phyloP scores from a whole-genome alignment of 108 stramenopile genomes.

The Fragilariopsis cylindrus region DNA sequence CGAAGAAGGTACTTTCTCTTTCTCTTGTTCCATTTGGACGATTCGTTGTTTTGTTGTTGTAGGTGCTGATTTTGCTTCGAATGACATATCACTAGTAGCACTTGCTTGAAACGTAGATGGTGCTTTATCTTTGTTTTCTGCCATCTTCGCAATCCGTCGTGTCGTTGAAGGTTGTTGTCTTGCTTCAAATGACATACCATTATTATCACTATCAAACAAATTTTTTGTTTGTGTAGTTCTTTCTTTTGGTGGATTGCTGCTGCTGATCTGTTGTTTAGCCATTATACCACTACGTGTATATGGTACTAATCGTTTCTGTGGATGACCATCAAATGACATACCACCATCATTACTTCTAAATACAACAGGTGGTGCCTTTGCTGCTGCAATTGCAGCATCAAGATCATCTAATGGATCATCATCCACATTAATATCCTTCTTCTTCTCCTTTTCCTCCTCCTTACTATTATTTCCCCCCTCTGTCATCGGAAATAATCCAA shows the following conservation, averaged over 20 bases:
- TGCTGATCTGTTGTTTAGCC: no score
- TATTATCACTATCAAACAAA: no score
- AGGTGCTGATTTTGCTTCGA: neutral
- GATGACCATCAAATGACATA: neutral
- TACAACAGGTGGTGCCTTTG: neutral
- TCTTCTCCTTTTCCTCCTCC: neutral
- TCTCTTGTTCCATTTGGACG: no score
- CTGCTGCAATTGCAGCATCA: neutral
- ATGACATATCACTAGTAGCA: neutral
- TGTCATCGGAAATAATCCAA: no score
- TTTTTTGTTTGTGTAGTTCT: no score
- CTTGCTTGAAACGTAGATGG: conserved; percentile 3
- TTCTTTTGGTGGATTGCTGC: no score
- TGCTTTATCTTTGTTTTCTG: neutral
- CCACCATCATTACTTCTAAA: neutral
- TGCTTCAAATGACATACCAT: no score
- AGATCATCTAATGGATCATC: neutral
- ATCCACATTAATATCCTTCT: no score
- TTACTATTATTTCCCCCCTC: neutral
- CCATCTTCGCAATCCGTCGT: neutral
- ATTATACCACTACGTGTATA: neutral
- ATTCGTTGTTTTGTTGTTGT: no score
- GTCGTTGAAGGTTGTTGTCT: no score
- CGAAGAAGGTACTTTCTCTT: no score
- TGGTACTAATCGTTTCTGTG: no score